Conservation (phyloP, 257 asterid genomes). For the Solanum chiquidenum region DNA sequence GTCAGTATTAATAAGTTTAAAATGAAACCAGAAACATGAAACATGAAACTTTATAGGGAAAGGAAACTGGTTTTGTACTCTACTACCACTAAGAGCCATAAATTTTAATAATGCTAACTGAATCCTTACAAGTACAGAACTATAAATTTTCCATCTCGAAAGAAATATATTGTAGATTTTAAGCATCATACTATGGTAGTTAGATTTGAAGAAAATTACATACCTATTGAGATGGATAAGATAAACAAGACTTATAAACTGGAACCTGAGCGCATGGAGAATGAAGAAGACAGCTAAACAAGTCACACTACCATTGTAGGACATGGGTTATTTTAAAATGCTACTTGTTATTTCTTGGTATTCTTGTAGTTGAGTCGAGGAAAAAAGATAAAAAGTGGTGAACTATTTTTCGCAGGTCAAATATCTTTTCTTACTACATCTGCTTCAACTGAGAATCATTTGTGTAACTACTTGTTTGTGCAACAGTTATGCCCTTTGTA, state of each 20-base stretch:
- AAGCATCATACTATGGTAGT: not conserved
- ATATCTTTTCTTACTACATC: slow-evolving; percentile 1
- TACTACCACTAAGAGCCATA: not conserved
- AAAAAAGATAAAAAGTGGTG: not conserved
- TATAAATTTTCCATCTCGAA: not conserved
- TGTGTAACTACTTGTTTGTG: slow-evolving; percentile 6
- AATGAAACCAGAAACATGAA: not conserved
- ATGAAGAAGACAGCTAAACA: not conserved
- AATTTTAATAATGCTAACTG: not conserved
- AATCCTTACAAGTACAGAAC: not conserved
- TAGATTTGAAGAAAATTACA: not conserved
- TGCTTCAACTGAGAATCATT: slow-evolving; percentile 5
- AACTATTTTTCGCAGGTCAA: not conserved
- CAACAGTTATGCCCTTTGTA: slow-evolving; percentile 82
- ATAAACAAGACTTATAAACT: not conserved
- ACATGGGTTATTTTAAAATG: not conserved
- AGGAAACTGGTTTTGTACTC: not conserved
- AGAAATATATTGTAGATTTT: not conserved
- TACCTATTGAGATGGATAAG: not conserved
- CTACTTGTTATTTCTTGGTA: not conserved
- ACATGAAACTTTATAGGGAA: not conserved
- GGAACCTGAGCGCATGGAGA: not conserved
- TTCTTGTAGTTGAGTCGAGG: not conserved
- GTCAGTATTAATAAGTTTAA: not conserved
- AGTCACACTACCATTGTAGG: not conserved